Evolutionary conservation across 192 early-diverging fungal species (phyloP), one percentile per base, ranked within the genome.

Genomic region (Dimargaris cristalligena): DNA sequence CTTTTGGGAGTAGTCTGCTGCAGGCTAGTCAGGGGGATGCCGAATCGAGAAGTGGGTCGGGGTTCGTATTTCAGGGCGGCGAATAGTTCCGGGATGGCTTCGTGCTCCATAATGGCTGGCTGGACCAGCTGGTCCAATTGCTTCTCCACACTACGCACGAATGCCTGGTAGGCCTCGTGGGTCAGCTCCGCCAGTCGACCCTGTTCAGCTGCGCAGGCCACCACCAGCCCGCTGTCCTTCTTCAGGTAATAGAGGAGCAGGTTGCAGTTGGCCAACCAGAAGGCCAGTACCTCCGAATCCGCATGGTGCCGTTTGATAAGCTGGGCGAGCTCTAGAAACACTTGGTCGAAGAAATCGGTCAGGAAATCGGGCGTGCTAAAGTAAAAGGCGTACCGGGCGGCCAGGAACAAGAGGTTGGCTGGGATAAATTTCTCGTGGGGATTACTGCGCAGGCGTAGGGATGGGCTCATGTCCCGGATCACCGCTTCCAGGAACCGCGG

Each of bases 361-460:
- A 94, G 61, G 13, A 92, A 67, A 58, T 92, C 89, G 0, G 74
- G 62, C 38, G 77, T 75, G 34, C 82, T 78, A 64, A 79, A 84
- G 60, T 94, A 86, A 62, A 84, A 83, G 18, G 91, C 91, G 73
- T 85, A 97, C 41, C 94, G 76, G 28, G 91, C 88, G 38, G 83
- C 80, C 38, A 97, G 67, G 62, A 92, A 94, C 14, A 95, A 62
- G 49, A 94, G 77, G 70, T 91, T 91, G 14, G 94, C 91, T 2
- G 89, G 77, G 16, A 90, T 71, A 62, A 78, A 74, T 63, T 74
- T 75, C 66, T 87, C 76, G 49, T 77, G 62, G 31, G 44, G 28
- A 46, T 29, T 46, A 10, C 62, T 46, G 54, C 69, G 67, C 26
- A 74, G 71, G 62, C 78, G 74, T 35, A 73, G 73, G 31, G 76